These are phyloP conservation scores for Aegilops tauschii DNA, from an alignment of 176 grass and related monocot genomes.

Conservation along the genomic window DNA sequence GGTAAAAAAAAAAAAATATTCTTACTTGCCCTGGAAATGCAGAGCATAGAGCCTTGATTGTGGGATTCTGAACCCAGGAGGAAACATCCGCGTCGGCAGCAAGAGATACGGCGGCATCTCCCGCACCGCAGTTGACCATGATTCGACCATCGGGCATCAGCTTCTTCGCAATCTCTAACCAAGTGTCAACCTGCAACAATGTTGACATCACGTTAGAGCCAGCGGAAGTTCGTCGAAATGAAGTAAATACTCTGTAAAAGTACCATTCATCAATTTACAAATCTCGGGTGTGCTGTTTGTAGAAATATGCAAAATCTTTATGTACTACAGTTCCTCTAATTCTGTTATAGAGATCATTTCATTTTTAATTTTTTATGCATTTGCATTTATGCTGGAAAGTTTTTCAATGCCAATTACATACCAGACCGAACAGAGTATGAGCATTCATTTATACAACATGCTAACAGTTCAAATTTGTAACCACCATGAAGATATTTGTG, in stretches of 20 bases:
- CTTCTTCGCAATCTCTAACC: conserved; percentile 73
- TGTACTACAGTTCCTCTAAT: not conserved
- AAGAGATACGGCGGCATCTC: conserved; percentile 51
- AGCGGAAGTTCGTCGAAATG: not conserved
- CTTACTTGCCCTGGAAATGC: conserved; percentile 81
- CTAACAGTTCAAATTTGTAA: not conserved
- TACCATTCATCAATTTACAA: not conserved
- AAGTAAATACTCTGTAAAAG: not conserved
- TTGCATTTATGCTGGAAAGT: not conserved
- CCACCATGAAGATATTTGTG: not conserved
- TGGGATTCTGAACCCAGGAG: conserved; percentile 68
- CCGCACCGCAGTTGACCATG: conserved; percentile 86
- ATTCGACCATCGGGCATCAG: conserved; percentile 80
- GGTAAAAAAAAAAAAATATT: not conserved
- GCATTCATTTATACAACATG: not conserved
- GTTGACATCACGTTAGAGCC: not conserved
- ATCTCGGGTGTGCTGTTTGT: not conserved
- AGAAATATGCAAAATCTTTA: not conserved
- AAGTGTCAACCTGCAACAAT: conserved; percentile 64
- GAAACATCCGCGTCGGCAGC: conserved; percentile 31
- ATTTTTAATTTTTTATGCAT: not conserved
- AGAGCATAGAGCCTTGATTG: conserved; percentile 68
- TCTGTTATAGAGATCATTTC: not conserved
- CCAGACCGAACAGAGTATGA: not conserved
- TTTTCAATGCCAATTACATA: not conserved